Evolutionary conservation across 768 basidiomycete species (phyloP).

Genomic region (Tephrocybe sp.): DNA sequence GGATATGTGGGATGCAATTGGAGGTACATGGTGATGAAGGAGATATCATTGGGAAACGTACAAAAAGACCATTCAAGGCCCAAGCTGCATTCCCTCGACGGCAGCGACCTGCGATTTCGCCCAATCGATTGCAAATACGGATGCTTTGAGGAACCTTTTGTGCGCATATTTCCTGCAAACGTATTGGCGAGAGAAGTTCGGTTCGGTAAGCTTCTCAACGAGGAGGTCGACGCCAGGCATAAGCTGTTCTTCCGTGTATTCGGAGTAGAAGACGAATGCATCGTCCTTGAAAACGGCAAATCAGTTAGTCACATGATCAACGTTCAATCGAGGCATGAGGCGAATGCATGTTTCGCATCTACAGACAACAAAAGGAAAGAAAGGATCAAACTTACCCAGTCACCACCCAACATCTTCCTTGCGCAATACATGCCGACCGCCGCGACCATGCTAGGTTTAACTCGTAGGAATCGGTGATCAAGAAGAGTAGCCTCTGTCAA

Average conservation of each 20-base stretch:
- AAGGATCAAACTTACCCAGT: conserved; percentile 75
- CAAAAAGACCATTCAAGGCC: conserved; percentile 31
- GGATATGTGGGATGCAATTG: conserved; percentile 13
- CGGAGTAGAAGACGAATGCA: conserved; percentile 89
- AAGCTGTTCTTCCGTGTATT: conserved; percentile 87
- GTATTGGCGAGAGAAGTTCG: conserved; percentile 78
- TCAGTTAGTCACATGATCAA: conserved; percentile 39
- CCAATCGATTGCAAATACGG: conserved; percentile 74
- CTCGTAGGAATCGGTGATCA: conserved; percentile 89
- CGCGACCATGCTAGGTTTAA: conserved; percentile 90
- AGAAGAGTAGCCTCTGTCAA: conserved; percentile 93
- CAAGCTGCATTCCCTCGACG: conserved; percentile 45
- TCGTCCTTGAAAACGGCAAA: conserved; percentile 67
- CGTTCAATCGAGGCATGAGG: conserved; percentile 16
- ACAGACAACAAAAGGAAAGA: conserved; percentile 10
- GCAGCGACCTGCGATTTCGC: conserved; percentile 49
- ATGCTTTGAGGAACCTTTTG: conserved; percentile 97
- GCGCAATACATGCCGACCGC: conserved; percentile 98
- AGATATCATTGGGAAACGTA: conserved; percentile 21
- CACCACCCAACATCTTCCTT: conserved; percentile 88
- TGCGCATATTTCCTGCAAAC: conserved; percentile 95
- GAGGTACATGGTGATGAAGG: conserved; percentile 17
- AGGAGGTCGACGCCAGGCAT: conserved; percentile 77
- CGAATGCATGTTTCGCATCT: conserved; percentile 10
- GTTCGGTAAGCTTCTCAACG: conserved; percentile 77